Evolutionary conservation across 2,329 filamentous ascomycete genomes (phyloP).

Genomic region (Colletotrichum echinochloae): DNA sequence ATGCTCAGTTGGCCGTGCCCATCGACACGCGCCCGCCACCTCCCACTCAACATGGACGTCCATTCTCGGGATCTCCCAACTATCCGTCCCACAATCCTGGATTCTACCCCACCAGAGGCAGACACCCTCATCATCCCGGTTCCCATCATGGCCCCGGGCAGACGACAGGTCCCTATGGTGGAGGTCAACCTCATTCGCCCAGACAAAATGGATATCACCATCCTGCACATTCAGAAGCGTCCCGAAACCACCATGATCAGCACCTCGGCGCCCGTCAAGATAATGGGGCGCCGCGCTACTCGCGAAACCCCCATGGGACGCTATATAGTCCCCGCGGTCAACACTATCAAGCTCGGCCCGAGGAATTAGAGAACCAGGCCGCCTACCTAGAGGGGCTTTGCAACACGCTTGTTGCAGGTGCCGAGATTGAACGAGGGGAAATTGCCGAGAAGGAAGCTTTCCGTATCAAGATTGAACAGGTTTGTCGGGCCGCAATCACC

Average conservation of each 20-base stretch:
- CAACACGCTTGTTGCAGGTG: constrained; percentile 62
- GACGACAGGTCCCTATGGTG: constrained; percentile 6
- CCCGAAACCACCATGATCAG: constrained; percentile 24
- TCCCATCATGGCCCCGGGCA: constrained; percentile 21
- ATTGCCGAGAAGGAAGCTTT: constrained; percentile 79
- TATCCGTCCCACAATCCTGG: constrained; percentile 43
- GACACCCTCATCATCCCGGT: constrained; percentile 5
- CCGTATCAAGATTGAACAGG: constrained; percentile 70
- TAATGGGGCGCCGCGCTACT: constrained; percentile 15
- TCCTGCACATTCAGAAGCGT: constrained; percentile 27
- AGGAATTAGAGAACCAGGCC: constrained; percentile 63
- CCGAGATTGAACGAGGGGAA: constrained; percentile 73
- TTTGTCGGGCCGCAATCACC: constrained; percentile 71
- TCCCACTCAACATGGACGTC: constrained; percentile 31
- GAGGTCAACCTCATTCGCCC: constrained; percentile 30
- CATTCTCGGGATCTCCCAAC: constrained; percentile 46
- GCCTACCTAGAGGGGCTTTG: constrained; percentile 63
- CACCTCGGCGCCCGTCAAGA: constrained; percentile 15
- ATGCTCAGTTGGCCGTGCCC: constrained; percentile 67
- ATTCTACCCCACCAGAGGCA: constrained; percentile 13
- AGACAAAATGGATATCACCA: constrained; percentile 46
- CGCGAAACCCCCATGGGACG: constrained; percentile 43
- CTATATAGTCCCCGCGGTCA: constrained; percentile 48
- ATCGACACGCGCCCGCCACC: constrained; percentile 60
- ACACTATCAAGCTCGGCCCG: constrained; percentile 49